Evolutionary conservation across 1,284 basidiomycete genomes (phyloP).

Genomic region (Neolentinus lepideus): DNA sequence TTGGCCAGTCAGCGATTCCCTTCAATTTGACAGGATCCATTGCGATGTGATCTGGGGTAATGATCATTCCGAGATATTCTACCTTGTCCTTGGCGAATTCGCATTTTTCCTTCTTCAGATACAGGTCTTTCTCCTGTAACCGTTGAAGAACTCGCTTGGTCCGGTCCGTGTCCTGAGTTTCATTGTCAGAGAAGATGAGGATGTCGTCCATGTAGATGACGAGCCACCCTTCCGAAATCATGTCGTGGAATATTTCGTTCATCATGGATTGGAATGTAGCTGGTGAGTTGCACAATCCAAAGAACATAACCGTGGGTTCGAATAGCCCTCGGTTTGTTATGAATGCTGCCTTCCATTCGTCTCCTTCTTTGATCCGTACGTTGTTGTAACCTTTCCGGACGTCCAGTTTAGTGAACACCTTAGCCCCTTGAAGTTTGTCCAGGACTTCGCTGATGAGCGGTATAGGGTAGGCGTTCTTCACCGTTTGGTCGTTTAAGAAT

Average conservation of each 20-base stretch:
- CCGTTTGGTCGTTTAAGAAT: slow-evolving; percentile 1
- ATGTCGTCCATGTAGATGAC: slow-evolving; percentile 23
- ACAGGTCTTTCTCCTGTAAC: slow-evolving; percentile 22
- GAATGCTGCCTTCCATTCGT: slow-evolving; percentile 21
- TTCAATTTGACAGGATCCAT: slow-evolving; percentile 31
- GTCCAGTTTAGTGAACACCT: background rate
- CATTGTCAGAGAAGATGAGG: slow-evolving; percentile 18
- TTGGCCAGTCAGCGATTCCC: slow-evolving; percentile 25
- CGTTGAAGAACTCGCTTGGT: slow-evolving; percentile 24
- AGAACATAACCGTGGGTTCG: slow-evolving; percentile 20
- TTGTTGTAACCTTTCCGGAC: slow-evolving; percentile 6
- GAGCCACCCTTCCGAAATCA: slow-evolving; percentile 11
- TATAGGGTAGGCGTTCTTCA: background rate
- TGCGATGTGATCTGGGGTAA: slow-evolving; percentile 16
- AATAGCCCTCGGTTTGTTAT: slow-evolving; percentile 18
- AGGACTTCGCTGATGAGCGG: background rate
- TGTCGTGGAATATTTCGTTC: slow-evolving; percentile 17
- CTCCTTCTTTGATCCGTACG: slow-evolving; percentile 14
- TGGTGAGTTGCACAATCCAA: slow-evolving; percentile 21
- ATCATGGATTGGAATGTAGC: slow-evolving; percentile 16
- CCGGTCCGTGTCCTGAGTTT: slow-evolving; percentile 6
- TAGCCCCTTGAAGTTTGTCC: background rate
- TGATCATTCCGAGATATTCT: slow-evolving; percentile 31
- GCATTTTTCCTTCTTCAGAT: slow-evolving; percentile 31
- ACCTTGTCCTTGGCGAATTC: slow-evolving; percentile 21